phyloP scores from a whole-genome alignment of 1,284 basidiomycete genomes.

The Anthracocystis panici-leucophaei region DNA sequence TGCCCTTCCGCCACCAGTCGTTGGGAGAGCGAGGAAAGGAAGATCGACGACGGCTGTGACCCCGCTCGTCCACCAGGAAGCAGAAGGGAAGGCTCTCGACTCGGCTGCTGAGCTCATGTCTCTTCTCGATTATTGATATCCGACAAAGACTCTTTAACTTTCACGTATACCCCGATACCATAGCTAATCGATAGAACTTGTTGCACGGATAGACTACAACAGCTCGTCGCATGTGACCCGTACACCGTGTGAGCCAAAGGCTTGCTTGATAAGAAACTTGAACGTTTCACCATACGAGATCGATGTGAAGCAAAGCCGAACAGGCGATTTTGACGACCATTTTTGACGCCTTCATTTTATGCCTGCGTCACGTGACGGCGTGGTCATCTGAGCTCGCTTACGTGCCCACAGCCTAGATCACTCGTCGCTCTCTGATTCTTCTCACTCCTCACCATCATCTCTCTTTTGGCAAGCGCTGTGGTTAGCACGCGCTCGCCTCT shows the following conservation, averaged over 20 bases:
- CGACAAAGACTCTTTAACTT: neutral
- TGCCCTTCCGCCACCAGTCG: constrained; percentile 2
- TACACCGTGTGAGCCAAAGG: too few relatives aligned
- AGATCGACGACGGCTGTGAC: constrained; percentile 18
- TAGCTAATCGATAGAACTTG: neutral
- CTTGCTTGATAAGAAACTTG: too few relatives aligned
- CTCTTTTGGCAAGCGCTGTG: too few relatives aligned
- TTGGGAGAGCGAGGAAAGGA: constrained; percentile 8
- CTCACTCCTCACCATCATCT: too few relatives aligned
- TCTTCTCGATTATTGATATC: constrained; percentile 8
- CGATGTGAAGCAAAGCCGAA: too few relatives aligned
- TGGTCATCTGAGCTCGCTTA: too few relatives aligned
- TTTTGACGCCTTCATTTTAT: neutral
- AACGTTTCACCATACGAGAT: too few relatives aligned
- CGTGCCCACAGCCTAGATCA: too few relatives aligned
- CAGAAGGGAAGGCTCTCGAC: neutral
- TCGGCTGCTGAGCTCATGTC: constrained; percentile 20
- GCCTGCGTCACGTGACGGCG: too few relatives aligned
- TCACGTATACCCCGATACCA: constrained; percentile 18
- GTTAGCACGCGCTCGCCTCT: too few relatives aligned
- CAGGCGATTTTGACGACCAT: neutral
- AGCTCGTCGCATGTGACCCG: too few relatives aligned
- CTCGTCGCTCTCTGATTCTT: too few relatives aligned
- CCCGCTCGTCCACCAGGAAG: constrained; percentile 1
- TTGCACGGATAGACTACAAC: neutral